Evolutionary conservation across 2,329 filamentous ascomycete species (phyloP), one percentile per base, ranked within the genome.

Genomic region (Clarireedia sp.): DNA sequence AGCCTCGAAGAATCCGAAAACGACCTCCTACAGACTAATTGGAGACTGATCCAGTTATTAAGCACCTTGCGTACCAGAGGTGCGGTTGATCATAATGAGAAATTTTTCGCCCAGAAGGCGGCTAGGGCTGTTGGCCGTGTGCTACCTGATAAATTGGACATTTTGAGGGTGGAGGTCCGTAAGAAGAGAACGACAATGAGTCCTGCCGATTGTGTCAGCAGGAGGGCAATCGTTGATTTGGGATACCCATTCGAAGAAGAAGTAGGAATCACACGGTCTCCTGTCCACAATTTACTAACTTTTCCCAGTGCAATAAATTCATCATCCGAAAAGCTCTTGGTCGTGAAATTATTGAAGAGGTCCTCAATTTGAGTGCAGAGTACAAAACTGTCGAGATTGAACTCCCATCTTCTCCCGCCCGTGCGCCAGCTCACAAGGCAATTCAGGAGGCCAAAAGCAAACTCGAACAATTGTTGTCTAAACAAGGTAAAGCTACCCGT

Each of bases 141-240:
- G 24, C 24, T 6, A 26, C 24, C 24, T 26, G 24, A 26, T 26
- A 6, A 6, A 26, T 26, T 26, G 24, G 24, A 26, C 3, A 26
- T 26, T 26, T 3, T 26, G 24, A 77, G 74, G 65, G 81, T 74
- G 70, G 79, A 84, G 56, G 89, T 87, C 61, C 86, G 87, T 9
- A 87, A 88, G 73, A 90, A 87, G 70, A 92, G 91, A 64, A 95
- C 91, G 78, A 96, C 91, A 14, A 83, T 88, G 63, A 90, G 96
- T 69, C 91, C 91, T 0, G 83, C 81, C 57, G 81, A 86, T 55
- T 76, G 96, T 58, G 89, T 95, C 16, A 87, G 88, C 61, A 86
- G 87, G 68, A 79, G 85, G 59, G 91, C 89, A 2, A 80, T 96
- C 37, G 85, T 88, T 59, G 89, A 96, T 60, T 76, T 95, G 14